These are phyloP conservation scores for Leonotis leonurus DNA, from an alignment of 257 asterid genomes.

Conservation along the genomic window DNA sequence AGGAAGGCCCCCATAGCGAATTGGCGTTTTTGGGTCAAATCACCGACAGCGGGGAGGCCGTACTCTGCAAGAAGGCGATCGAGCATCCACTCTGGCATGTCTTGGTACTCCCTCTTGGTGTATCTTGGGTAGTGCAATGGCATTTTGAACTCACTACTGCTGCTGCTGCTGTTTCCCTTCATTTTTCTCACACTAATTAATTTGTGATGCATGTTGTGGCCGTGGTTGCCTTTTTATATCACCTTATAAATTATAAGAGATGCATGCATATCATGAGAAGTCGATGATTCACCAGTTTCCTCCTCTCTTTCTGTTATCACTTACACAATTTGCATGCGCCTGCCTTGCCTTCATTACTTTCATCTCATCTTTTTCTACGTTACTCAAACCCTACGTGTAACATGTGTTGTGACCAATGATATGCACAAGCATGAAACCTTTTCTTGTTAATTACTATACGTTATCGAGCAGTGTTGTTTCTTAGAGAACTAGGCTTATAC, in stretches of 20 bases:
- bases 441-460: too few relatives aligned
- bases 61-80: slow-evolving; percentile 43
- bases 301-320: neutral
- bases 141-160: slow-evolving; percentile 37
- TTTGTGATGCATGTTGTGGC: too few relatives aligned
- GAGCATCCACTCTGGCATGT: slow-evolving; percentile 46
- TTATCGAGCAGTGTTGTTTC: too few relatives aligned
- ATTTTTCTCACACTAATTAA: too few relatives aligned
- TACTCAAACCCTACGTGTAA: too few relatives aligned
- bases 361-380: neutral
- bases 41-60: slow-evolving; percentile 37
- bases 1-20: slow-evolving; percentile 49
- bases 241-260: neutral
- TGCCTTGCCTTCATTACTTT: too few relatives aligned
- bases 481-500: too few relatives aligned
- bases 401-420: too few relatives aligned
- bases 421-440: too few relatives aligned
- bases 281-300: slow-evolving; percentile 42
- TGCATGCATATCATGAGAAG: slow-evolving; percentile 24
- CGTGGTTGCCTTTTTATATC: neutral
- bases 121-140: slow-evolving; percentile 49
- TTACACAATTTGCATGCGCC: neutral
- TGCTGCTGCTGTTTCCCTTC: too few relatives aligned
- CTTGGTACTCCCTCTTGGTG: slow-evolving; percentile 36
- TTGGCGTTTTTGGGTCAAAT: slow-evolving; percentile 32